Evolutionary conservation across 2,329 filamentous ascomycete genomes (phyloP).

Genomic region (Talaromyces sp.): DNA sequence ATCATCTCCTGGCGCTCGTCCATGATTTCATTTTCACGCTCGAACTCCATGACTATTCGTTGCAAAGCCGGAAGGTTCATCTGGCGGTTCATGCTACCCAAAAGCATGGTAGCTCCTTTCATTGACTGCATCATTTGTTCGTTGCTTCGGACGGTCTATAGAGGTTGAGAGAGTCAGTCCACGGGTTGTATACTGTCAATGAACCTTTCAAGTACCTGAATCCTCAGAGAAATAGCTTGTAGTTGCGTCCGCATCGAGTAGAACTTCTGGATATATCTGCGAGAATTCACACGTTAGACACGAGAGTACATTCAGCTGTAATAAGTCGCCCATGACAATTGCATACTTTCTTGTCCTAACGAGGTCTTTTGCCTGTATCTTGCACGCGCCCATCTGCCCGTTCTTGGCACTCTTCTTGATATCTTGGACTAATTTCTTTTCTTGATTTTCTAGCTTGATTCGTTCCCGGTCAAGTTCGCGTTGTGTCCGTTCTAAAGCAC

Average conservation of each 20-base stretch:
- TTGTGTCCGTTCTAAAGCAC: constrained; percentile 94
- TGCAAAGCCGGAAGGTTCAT: constrained; percentile 97
- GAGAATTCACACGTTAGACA: neutral
- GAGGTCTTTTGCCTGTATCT: constrained; percentile 96
- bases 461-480: constrained; percentile 92
- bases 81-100: constrained; percentile 94
- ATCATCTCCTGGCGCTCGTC: constrained; percentile 99
- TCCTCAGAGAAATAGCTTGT: constrained; percentile 88
- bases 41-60: constrained; percentile 97
- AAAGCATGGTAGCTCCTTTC: constrained; percentile 90
- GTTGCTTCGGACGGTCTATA: constrained; percentile 92
- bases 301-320: neutral
- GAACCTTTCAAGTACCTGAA: constrained; percentile 61
- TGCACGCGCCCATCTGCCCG: constrained; percentile 95
- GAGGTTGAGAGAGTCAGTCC: neutral
- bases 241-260: constrained; percentile 96
- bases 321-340: constrained; percentile 5
- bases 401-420: constrained; percentile 99
- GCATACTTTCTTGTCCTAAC: constrained; percentile 75
- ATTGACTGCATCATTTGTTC: constrained; percentile 99
- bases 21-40: constrained; percentile 98
- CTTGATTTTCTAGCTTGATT: constrained; percentile 94
- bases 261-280: constrained; percentile 92
- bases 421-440: constrained; percentile 91
- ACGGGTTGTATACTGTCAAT: neutral